A percentile compares a stretch with the other conserved stretches of the same genome.
Evolutionary conservation across 176 grass and related monocot genomes (phyloP).

Genomic region (Bolboschoenus planiculmis): DNA sequence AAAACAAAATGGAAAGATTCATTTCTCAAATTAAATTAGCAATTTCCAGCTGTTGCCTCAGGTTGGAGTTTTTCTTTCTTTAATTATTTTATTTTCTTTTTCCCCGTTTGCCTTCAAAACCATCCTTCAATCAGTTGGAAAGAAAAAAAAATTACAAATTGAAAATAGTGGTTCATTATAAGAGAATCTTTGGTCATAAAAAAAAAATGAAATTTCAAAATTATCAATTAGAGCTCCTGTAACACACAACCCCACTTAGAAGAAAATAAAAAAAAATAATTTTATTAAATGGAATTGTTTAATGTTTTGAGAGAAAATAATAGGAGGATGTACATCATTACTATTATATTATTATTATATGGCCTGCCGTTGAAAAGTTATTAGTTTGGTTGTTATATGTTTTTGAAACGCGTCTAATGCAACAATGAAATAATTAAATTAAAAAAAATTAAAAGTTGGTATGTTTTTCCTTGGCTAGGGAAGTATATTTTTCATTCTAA

Average conservation of each 20-base stretch:
- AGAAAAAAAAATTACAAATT: neutral
- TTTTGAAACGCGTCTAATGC: neutral
- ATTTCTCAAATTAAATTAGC: slow-evolving; percentile 4
- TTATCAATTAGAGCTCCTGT: neutral
- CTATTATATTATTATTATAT: neutral
- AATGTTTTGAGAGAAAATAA: neutral
- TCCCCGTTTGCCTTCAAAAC: neutral
- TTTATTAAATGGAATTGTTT: neutral
- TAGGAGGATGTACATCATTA: neutral
- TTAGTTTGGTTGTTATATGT: neutral
- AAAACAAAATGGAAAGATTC: neutral
- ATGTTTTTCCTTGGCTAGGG: neutral
- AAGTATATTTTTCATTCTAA: neutral
- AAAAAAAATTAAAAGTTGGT: neutral
- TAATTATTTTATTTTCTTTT: neutral
- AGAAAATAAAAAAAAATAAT: neutral
- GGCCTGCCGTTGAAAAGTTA: neutral
- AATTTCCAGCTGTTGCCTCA: slow-evolving; percentile 7
- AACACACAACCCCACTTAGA: neutral
- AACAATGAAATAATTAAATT: neutral
- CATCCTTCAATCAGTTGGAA: slow-evolving; percentile 1
- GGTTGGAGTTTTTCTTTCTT: neutral
- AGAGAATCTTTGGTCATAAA: neutral
- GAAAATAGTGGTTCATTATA: neutral
- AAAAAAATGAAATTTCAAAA: neutral